phyloP scores from a whole-genome alignment of 768 basidiomycete species.

The Xerocomus potaroensis region DNA sequence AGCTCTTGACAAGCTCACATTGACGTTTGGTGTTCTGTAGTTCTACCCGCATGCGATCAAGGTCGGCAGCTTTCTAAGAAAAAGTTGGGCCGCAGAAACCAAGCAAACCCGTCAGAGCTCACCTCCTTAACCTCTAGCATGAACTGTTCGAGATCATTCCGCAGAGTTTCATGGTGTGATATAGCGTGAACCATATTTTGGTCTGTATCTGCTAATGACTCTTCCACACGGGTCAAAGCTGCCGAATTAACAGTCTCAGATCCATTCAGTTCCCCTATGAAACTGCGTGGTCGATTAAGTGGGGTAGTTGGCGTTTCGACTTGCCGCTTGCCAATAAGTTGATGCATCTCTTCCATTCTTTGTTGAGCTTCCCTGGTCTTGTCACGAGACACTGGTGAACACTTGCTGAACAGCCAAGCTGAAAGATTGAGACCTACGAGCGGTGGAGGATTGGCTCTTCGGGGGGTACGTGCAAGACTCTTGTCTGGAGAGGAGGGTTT shows the following conservation, averaged over 20 bases:
- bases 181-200: slow-evolving; percentile 47
- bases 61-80: slow-evolving; percentile 55
- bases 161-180: slow-evolving; percentile 53
- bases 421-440: slow-evolving; percentile 34
- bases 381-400: slow-evolving; percentile 24
- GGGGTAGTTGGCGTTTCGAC: slow-evolving; percentile 43
- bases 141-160: slow-evolving; percentile 46
- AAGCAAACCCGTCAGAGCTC: slow-evolving; percentile 10
- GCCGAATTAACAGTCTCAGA: slow-evolving; percentile 15
- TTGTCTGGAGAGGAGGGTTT: slow-evolving; percentile 60
- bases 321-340: slow-evolving; percentile 60
- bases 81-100: not conserved
- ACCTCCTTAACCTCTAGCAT: slow-evolving; percentile 58
- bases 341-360: slow-evolving; percentile 80
- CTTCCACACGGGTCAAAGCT: slow-evolving; percentile 37
- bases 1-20: slow-evolving; percentile 73
- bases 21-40: slow-evolving; percentile 68
- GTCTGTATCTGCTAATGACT: slow-evolving; percentile 56
- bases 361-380: slow-evolving; percentile 75
- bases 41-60: slow-evolving; percentile 60
- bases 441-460: slow-evolving; percentile 36
- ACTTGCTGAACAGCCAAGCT: slow-evolving; percentile 2
- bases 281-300: slow-evolving; percentile 42
- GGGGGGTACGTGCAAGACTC: slow-evolving; percentile 41
- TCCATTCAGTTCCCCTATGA: slow-evolving; percentile 22